Conservation (phyloP, 176 grass and related monocot genomes). For the Zizania latifolia region DNA sequence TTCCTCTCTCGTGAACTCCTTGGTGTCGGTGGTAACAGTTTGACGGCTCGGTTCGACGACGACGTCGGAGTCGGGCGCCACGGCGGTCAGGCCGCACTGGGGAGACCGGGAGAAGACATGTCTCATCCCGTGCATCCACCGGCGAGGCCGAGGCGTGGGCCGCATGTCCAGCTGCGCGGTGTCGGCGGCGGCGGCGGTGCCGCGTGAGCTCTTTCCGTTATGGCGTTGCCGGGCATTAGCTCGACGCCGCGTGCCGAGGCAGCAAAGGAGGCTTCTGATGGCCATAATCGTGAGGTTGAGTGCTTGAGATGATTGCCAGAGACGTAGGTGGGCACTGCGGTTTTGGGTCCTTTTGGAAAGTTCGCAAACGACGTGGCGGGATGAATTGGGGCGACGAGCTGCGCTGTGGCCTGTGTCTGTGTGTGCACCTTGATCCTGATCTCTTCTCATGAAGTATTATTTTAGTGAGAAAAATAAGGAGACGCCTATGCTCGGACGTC, state of each 20-base stretch:
- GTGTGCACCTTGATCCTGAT: background rate
- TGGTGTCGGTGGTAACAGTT: too few relatives aligned
- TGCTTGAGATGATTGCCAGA: background rate
- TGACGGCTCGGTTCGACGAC: background rate
- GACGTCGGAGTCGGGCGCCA: background rate
- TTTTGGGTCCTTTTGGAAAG: background rate
- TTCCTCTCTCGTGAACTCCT: background rate
- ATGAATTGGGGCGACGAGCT: background rate
- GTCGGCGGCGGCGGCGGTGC: background rate
- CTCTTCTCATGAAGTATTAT: background rate
- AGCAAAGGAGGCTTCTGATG: background rate
- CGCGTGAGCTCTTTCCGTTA: background rate
- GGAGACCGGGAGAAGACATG: constrained; percentile 1
- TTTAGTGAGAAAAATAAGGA: background rate
- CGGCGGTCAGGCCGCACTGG: background rate
- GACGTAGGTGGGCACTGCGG: background rate
- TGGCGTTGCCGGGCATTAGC: background rate
- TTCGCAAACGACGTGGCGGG: constrained; percentile 7
- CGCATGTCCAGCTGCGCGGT: background rate
- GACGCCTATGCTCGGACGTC: too few relatives aligned
- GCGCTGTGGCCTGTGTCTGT: too few relatives aligned
- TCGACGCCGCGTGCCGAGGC: background rate
- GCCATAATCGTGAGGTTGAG: background rate
- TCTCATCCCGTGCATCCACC: constrained; percentile 6
- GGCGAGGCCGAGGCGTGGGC: background rate